Evolutionary conservation across 768 basidiomycete species (phyloP), one percentile per base, ranked within the genome.

Genomic region (Mycena metata): DNA sequence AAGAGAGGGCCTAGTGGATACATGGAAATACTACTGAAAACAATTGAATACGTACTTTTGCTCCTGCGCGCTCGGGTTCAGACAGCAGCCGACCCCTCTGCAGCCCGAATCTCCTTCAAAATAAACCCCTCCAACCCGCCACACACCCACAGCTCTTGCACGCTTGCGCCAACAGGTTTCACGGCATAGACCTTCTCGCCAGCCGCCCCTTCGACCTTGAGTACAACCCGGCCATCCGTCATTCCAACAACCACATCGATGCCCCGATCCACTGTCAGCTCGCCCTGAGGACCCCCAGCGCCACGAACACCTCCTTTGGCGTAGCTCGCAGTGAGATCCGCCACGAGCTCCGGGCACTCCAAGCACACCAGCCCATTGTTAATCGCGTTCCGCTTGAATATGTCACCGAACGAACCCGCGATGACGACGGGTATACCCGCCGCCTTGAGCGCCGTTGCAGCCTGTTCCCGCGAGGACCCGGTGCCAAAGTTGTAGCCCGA

Each of bases 401-500:
- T 99, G 78, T 99, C 98, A 12, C 98, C 97, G 73, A 99, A 99
- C 35, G 96, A 98, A 39, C 96, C 98, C n/a, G 96, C 96, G 65
- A 99, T 87, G 62, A 99, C 96, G 56, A 98, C 83, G 5, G 96
- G 95, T 5, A 99, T 82, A 17, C 98, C 97, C 0, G 97, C 94
- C 9, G 96, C 89, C 77, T 96, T 96, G 70, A 99, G 90, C 2
- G 98, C 97, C 0, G 98, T 99, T 17, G 98, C 98, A 2, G 98
- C 98, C 78, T 99, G 98, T 81, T 99, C 98, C 60, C 98, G 91
- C 30, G 97, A 98, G 0, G 96, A 98, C 10, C 98, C 98, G 1
- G 98, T 99, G 70, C 98, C 98, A 77, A 99, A 98, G 83, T 99
- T 99, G 83, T 95, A 98, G 15, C 98, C 98, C 6, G 96, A 88